Evolutionary conservation across 352 stramenopile genomes (phyloP).

Genomic region (Pythium rishiriense): DNA sequence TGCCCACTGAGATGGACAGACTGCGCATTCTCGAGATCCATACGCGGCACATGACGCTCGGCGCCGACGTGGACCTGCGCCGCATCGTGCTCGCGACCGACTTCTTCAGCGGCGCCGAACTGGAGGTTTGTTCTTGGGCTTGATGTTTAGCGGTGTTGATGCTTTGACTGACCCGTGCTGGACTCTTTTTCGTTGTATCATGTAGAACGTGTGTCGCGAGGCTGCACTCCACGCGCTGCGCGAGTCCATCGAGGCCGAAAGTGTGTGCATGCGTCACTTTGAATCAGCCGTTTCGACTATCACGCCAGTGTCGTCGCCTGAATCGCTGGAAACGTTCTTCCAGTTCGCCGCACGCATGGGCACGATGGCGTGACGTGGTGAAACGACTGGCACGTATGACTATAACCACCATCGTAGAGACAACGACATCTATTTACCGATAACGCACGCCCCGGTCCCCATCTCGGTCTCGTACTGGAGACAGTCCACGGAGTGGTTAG

Average conservation of each 20-base stretch:
- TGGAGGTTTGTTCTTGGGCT: conserved; percentile 57
- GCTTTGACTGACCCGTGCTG: not conserved
- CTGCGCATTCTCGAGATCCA: conserved; percentile 80
- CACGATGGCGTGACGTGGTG: conserved; percentile 33
- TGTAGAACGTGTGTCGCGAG: conserved; percentile 85
- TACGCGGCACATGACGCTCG: conserved; percentile 57
- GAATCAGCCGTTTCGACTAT: conserved; percentile 45
- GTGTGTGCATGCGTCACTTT: conserved; percentile 67
- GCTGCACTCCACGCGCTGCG: conserved; percentile 72
- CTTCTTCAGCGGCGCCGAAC: conserved; percentile 84
- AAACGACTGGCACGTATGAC: not conserved
- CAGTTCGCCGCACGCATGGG: conserved; percentile 68
- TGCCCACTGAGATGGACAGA: conserved; percentile 70
- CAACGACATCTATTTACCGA: conserved; percentile 15
- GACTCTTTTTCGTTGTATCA: not conserved
- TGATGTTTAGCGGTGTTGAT: not conserved
- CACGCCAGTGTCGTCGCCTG: conserved; percentile 53
- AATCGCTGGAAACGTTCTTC: conserved; percentile 56
- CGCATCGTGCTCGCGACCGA: conserved; percentile 50
- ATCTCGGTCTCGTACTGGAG: too few relatives aligned
- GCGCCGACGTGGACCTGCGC: conserved; percentile 62
- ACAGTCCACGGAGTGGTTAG: too few relatives aligned
- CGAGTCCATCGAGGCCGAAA: conserved; percentile 56
- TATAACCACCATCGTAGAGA: not conserved
- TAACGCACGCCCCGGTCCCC: too few relatives aligned